Evolutionary conservation across 129 eudicot species (phyloP), one percentile per base, ranked within the genome.

Genomic region (Solidago caesia): DNA sequence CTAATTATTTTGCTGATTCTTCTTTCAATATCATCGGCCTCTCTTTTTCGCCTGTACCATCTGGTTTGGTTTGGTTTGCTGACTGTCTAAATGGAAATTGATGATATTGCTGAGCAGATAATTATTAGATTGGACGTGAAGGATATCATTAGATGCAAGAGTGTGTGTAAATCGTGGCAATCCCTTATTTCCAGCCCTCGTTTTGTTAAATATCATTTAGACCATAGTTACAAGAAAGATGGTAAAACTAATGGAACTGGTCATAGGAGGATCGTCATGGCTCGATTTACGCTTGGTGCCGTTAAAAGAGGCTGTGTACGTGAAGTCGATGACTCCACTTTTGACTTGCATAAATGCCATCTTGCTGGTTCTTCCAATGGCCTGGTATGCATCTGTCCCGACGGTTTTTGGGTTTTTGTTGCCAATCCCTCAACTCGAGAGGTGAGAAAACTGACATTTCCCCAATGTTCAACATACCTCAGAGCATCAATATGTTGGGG

Each of bases 361-460:
- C n/a, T 68, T 68, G 44, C 48, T 6, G 73, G 73, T 68, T 68
- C 73, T 10, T 47, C 73, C 16, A 68, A 68, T 48, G 73, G 73
- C 44, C 60, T 68, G 4, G 73, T 47, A 11, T 48, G 43, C 43
- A 68, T 68, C 58, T 45, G 26, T 11, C 26, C 60, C 5, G 6
- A 2, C 5, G 1, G 4, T 47, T 10, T 46, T 8, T 5, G 47
- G 8, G 6, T 47, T 6, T 25, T 68, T 25, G 57, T 11, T 2
- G 39, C 39, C 9, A 68, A 68, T 47, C 73, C 73, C 60, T 2
- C 44, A 0, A 68, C 60, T 47, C 47, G 59, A 48, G 62, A 70
- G 46, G 74, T 12, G 21, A 13, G 33, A 51, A 7, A 33, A n/a
- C 25, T 69, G 11, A n/a, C 4, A 6, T 7, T 27, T 5, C 74